Evolutionary conservation across 352 stramenopile species (phyloP).

Genomic region (Phytophthora litchii): DNA sequence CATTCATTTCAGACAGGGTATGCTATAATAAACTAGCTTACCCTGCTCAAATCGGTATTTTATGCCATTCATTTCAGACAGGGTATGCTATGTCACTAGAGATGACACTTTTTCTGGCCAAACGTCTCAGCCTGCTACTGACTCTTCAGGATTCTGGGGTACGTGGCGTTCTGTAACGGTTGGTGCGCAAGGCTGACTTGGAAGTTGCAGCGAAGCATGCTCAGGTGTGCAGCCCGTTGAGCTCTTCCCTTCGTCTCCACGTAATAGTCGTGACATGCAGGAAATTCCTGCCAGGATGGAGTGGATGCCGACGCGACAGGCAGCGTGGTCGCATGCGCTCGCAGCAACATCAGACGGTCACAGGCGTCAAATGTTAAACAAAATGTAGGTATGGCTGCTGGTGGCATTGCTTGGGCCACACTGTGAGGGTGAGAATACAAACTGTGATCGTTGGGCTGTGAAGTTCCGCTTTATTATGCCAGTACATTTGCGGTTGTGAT

Average conservation of each 20-base stretch:
- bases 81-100: background rate
- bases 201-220: conserved; percentile 15
- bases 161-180: conserved; percentile 24
- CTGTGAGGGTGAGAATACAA: background rate
- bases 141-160: conserved; percentile 37
- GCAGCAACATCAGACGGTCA: background rate
- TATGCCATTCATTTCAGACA: background rate
- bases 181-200: conserved; percentile 18
- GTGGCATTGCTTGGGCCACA: conserved; percentile 1
- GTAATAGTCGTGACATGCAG: background rate
- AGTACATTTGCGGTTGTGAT: conserved; percentile 1
- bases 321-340: background rate
- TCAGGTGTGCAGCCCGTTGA: background rate
- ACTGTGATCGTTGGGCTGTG: conserved; percentile 2
- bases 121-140: conserved; percentile 32
- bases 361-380: conserved; percentile 22
- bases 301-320: conserved; percentile 1
- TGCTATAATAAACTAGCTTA: no score
- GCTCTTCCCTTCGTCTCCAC: conserved; percentile 9
- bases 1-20: background rate
- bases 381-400: background rate
- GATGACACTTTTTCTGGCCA: conserved; percentile 18
- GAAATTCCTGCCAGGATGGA: background rate
- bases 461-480: background rate
- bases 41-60: background rate